Evolutionary conservation across 208 protist genomes (phyloP).

Genomic region (Acanthamoeba quina): DNA sequence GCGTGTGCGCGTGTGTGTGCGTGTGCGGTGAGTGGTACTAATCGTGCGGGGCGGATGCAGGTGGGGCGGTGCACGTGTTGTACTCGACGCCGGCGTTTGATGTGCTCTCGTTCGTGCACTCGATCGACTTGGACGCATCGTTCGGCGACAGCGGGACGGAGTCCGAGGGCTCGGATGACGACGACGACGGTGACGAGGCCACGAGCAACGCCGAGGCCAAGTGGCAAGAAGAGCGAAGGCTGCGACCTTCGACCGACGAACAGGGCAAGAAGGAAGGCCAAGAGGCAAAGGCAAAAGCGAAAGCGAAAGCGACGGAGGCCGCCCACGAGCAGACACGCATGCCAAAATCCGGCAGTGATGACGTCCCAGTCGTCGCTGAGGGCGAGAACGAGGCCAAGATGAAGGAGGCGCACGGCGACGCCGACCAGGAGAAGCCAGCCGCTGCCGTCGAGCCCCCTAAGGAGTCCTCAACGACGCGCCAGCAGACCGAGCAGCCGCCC

Average conservation of each 20-base stretch:
- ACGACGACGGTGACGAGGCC: not conserved
- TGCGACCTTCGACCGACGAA: not conserved
- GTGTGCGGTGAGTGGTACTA: not conserved
- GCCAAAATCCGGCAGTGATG: not conserved
- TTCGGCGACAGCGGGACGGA: not conserved
- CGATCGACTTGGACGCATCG: constrained; percentile 31
- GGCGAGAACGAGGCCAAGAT: constrained; percentile 16
- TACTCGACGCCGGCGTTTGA: constrained; percentile 56
- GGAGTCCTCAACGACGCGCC: not conserved
- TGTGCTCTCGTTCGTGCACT: constrained; percentile 55
- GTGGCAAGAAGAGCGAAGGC: not conserved
- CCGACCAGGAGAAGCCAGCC: not conserved
- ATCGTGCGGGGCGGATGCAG: not conserved
- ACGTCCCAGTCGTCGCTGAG: not conserved
- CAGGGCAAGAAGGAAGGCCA: not conserved
- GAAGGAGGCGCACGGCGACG: constrained; percentile 37
- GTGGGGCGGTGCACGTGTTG: not conserved
- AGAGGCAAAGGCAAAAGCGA: not conserved
- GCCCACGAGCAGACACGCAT: not conserved
- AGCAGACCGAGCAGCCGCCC: not conserved
- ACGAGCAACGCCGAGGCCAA: not conserved
- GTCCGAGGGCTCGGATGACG: not conserved
- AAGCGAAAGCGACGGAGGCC: not conserved
- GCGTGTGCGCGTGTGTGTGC: too few species aligned
- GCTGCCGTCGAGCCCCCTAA: not conserved